These are phyloP conservation scores for Auriscalpium vulgare DNA, from an alignment of 768 basidiomycete genomes.

Conservation along the genomic window DNA sequence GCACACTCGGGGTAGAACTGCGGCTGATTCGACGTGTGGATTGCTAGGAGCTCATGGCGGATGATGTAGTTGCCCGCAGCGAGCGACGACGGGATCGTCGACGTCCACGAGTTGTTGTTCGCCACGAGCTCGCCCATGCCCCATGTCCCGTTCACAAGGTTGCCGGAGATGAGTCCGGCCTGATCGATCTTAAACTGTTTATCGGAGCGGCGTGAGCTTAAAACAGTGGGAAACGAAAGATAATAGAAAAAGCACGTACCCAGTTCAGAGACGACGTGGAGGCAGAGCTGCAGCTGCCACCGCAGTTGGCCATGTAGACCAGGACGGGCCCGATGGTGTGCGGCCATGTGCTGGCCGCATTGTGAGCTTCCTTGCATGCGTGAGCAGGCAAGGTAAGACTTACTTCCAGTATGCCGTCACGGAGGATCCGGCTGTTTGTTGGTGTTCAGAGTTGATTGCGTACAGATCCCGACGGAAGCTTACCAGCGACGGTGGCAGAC, in stretches of 20 bases:
- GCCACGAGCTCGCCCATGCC: slow-evolving; percentile 27
- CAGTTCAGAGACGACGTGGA: slow-evolving; percentile 23
- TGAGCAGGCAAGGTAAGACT: neutral
- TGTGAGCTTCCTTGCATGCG: neutral
- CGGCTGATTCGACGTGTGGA: slow-evolving; percentile 26
- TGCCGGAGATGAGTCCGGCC: slow-evolving; percentile 24
- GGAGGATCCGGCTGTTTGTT: slow-evolving; percentile 23
- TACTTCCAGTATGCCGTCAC: slow-evolving; percentile 33
- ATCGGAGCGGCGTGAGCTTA: too few species aligned
- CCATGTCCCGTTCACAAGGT: slow-evolving; percentile 25
- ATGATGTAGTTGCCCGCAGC: slow-evolving; percentile 15
- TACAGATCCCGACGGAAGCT: neutral
- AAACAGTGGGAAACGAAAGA: neutral
- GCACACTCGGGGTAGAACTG: slow-evolving; percentile 32
- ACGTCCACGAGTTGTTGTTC: slow-evolving; percentile 26
- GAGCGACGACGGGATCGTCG: slow-evolving; percentile 8
- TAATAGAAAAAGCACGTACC: slow-evolving; percentile 12
- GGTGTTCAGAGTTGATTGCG: too few species aligned
- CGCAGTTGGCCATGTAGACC: slow-evolving; percentile 31
- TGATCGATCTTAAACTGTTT: slow-evolving; percentile 31
- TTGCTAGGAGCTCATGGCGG: slow-evolving; percentile 22
- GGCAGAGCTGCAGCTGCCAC: slow-evolving; percentile 24
- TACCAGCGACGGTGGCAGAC: slow-evolving; percentile 27
- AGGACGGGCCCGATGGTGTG: slow-evolving; percentile 26
- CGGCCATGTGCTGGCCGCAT: slow-evolving; percentile 20